Percentiles rank a stretch among this genome's conserved stretches.
Evolutionary conservation across 1,284 basidiomycete genomes (phyloP).

Genomic region (Nidula niveotomentosa): DNA sequence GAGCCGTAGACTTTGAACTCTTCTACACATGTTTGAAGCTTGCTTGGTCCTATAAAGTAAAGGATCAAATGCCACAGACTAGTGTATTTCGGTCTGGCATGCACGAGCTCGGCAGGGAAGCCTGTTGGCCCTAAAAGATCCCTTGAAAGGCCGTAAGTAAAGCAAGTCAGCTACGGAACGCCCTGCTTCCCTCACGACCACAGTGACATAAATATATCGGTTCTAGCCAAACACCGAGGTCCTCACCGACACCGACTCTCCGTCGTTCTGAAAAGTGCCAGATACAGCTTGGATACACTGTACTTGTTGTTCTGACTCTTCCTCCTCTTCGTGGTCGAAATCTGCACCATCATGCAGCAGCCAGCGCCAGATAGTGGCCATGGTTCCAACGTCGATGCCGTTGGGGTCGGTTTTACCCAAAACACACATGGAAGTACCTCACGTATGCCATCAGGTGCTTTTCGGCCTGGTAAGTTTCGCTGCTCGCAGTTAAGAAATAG

Average conservation of each 20-base stretch:
- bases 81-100: background rate
- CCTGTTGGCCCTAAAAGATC: conserved; percentile 13
- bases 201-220: conserved; percentile 18
- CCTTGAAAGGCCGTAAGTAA: conserved; percentile 5
- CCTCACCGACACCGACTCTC: conserved; percentile 6
- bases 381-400: too few relatives aligned
- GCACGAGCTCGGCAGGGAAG: conserved; percentile 8
- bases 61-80: background rate
- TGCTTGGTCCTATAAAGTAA: background rate
- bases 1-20: too few relatives aligned
- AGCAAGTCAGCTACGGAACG: conserved; percentile 3
- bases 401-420: too few relatives aligned
- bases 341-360: too few relatives aligned
- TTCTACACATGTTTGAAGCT: too few relatives aligned
- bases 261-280: background rate
- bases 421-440: conserved; percentile 11
- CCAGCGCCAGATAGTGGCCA: too few relatives aligned
- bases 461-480: conserved; percentile 12
- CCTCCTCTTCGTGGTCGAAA: too few relatives aligned
- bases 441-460: conserved; percentile 18
- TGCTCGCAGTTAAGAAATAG: conserved; percentile 1
- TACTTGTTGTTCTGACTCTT: too few relatives aligned
- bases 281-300: too few relatives aligned
- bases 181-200: conserved; percentile 15
- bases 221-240: conserved; percentile 16